These are phyloP conservation scores for Colletotrichum echinochloae DNA, from an alignment of 2,329 filamentous ascomycete genomes.

Conservation along the genomic window DNA sequence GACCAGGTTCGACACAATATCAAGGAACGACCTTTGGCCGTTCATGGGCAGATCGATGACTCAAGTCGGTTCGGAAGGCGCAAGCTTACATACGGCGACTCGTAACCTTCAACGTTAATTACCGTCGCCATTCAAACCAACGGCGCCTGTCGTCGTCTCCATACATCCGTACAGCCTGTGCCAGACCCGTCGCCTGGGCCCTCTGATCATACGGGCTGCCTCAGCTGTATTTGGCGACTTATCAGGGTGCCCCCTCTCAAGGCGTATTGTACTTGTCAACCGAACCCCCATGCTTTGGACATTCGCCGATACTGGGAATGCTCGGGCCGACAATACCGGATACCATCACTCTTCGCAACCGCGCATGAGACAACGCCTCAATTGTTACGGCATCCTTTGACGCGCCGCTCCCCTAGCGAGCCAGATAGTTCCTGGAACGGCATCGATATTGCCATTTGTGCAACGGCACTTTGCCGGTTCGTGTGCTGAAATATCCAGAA, in stretches of 20 bases:
- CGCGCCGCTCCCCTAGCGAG: not conserved
- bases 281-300: conserved; percentile 1
- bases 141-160: conserved; percentile 4
- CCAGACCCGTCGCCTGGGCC: not conserved
- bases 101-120: conserved; percentile 28
- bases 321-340: conserved; percentile 18
- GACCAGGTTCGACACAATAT: conserved; percentile 26
- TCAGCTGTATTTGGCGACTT: conserved; percentile 13
- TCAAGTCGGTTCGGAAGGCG: conserved; percentile 37
- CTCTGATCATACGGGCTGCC: conserved; percentile 16
- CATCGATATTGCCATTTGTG: not conserved
- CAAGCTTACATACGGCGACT: conserved; percentile 25
- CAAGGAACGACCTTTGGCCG: conserved; percentile 30
- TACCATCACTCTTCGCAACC: conserved; percentile 5
- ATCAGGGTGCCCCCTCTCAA: not conserved
- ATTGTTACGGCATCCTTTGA: not conserved
- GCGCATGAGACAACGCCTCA: not conserved
- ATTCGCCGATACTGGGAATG: conserved; percentile 5
- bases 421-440: not conserved
- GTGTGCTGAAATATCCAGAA: not conserved
- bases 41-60: conserved; percentile 32
- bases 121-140: conserved; percentile 31
- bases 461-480: not conserved
- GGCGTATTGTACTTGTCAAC: not conserved
- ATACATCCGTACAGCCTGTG: conserved; percentile 26